Percentiles rank a stretch among this genome's conserved stretches.
Evolutionary conservation across 352 stramenopile species (phyloP).

Genomic region (Globisporangium recalcitrans): DNA sequence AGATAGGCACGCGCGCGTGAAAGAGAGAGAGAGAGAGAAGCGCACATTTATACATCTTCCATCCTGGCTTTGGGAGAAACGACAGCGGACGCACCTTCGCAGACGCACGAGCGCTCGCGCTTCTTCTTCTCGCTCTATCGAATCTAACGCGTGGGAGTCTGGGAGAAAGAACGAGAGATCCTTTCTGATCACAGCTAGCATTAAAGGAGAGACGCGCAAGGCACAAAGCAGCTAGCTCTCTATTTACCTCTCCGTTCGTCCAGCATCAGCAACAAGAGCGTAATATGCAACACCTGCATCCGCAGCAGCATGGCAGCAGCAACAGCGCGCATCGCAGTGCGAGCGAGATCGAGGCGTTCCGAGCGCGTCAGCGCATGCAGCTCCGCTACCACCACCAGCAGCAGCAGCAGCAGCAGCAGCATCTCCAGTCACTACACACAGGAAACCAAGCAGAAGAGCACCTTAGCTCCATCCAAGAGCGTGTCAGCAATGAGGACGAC

Average conservation of each 20-base stretch:
- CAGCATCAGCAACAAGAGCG: neutral
- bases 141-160: neutral
- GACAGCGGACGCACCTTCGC: neutral
- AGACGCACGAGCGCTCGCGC: neutral
- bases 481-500: slow-evolving; percentile 22
- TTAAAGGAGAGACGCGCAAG: neutral
- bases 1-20: neutral
- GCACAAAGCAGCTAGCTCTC: neutral
- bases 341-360: slow-evolving; percentile 38
- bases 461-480: neutral
- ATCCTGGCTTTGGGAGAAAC: neutral
- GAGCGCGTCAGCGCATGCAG: slow-evolving; percentile 32
- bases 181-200: neutral
- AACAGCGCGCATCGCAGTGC: neutral
- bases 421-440: slow-evolving; percentile 14
- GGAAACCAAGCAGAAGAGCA: slow-evolving; percentile 7
- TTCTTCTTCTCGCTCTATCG: neutral
- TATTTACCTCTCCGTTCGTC: neutral
- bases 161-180: neutral
- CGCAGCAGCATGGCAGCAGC: neutral
- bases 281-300: slow-evolving; percentile 3
- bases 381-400: slow-evolving; percentile 21
- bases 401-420: neutral
- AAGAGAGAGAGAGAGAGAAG: neutral
- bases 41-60: no score